Percentiles rank a stretch among this genome's conserved stretches.
Conservation (phyloP, 345 rosid species). For the Lepidium sativum region DNA sequence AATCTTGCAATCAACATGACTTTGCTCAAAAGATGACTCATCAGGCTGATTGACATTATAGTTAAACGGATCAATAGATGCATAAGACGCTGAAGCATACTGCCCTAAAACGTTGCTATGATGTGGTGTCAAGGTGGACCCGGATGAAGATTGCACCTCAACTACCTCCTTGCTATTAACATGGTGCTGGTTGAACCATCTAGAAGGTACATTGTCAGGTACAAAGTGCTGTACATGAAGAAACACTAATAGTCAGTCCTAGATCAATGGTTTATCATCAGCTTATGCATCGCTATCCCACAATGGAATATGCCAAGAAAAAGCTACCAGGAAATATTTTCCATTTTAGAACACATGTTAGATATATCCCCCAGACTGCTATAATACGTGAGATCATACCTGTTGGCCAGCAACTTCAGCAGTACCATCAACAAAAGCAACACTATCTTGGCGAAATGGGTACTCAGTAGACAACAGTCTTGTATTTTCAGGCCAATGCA, state of each 20-base stretch:
- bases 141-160: constrained; percentile 34
- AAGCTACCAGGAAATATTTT: neutral
- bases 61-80: constrained; percentile 34
- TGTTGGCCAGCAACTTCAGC: constrained; percentile 30
- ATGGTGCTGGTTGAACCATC: constrained; percentile 18
- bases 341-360: neutral
- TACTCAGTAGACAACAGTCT: constrained; percentile 9
- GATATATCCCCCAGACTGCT: neutral
- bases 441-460: constrained; percentile 20
- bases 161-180: constrained; percentile 27
- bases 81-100: constrained; percentile 29
- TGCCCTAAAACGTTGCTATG: constrained; percentile 22
- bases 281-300: neutral
- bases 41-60: constrained; percentile 26
- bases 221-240: constrained; percentile 17
- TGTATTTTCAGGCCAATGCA: constrained; percentile 20
- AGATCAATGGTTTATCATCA: neutral
- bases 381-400: constrained; percentile 29
- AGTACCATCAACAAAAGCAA: neutral
- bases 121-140: constrained; percentile 22
- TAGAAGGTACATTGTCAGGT: constrained; percentile 14
- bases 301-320: neutral
- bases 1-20: constrained; percentile 19
- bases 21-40: constrained; percentile 24
- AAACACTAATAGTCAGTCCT: constrained; percentile 8